These are phyloP conservation scores for Neurospora tetraspora DNA, from an alignment of 495 filamentous ascomycete genomes.

Conservation along the genomic window DNA sequence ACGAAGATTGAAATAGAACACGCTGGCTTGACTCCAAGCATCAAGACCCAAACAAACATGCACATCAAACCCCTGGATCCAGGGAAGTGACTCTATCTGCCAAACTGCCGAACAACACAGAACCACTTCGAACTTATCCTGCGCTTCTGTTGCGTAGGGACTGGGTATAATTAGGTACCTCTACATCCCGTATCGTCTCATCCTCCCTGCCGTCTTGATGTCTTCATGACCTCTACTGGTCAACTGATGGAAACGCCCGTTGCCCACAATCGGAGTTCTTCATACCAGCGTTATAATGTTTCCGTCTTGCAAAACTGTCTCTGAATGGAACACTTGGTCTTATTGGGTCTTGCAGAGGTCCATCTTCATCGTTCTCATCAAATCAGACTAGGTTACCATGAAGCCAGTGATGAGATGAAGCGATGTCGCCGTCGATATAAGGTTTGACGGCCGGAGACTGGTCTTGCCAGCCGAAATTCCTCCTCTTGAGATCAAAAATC, in stretches of 20 bases:
- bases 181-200: no score
- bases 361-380: no score
- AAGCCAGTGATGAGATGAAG: neutral
- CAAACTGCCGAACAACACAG: neutral
- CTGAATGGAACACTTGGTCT: no score
- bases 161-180: no score
- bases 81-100: neutral
- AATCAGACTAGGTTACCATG: neutral
- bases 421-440: neutral
- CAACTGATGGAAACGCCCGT: no score
- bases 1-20: rapidly evolving
- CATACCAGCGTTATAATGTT: no score
- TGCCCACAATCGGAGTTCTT: no score
- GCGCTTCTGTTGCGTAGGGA: no score
- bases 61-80: neutral
- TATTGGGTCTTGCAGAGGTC: no score
- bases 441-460: neutral
- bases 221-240: no score
- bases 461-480: neutral
- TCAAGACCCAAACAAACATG: neutral
- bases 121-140: neutral
- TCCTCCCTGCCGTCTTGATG: no score
- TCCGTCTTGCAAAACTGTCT: no score
- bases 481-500: neutral
- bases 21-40: neutral